Base-by-base conservation (phyloP, 225 moss, liverwort and hornwort genomes). In the Neckera pumila region DNA sequence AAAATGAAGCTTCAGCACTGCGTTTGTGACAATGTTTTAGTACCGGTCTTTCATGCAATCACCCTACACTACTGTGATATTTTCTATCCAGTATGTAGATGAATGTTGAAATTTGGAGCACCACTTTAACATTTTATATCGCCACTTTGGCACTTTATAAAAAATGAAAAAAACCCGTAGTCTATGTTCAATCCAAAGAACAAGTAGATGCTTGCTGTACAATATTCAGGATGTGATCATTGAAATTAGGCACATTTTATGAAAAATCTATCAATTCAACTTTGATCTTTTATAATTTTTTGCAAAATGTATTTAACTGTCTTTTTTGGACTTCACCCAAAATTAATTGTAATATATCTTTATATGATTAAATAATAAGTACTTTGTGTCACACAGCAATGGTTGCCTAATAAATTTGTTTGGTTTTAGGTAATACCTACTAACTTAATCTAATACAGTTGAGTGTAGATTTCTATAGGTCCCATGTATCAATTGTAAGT, bases 341-440 rank as follows among this genome's bases (percentile, higher is more conserved):
- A 47, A 18, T 30, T 30, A 11, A 30, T 30, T 73, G 10, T 3
- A 45, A 43, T 11, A 6, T 28, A 17, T 45, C 6, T 28, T 30
- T 18, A 47, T 1, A 3, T 10, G 10, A 45, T 45, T 6, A 28
- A 18, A 30, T 73, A 30, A 73, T 18, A 1, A 13, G 1, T 38
- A 38, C 1, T 38, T 0, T 4, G 1, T 0, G 1, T 7, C 23
- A 69, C 13, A 22, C 13, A 67, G 22, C 12, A 67, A 21, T 67
- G 42, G 3, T 71, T 27, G 27, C 0, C 2, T 9, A 1, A 1
- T 26, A 40, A 42, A 42, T 71, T 26, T 0, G 5, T 26, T 42
- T 3, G 0, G 1, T 26, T 71, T 15, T 42, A 3, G 5, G 2
- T 5, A 26, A 42, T 26, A 16, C 26, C 0, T 56, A 56, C 10